A percentile compares a stretch with the other conserved stretches of the same genome.
Conservation (phyloP, 2,329 filamentous ascomycete species). For the Cytospora leucostoma region DNA sequence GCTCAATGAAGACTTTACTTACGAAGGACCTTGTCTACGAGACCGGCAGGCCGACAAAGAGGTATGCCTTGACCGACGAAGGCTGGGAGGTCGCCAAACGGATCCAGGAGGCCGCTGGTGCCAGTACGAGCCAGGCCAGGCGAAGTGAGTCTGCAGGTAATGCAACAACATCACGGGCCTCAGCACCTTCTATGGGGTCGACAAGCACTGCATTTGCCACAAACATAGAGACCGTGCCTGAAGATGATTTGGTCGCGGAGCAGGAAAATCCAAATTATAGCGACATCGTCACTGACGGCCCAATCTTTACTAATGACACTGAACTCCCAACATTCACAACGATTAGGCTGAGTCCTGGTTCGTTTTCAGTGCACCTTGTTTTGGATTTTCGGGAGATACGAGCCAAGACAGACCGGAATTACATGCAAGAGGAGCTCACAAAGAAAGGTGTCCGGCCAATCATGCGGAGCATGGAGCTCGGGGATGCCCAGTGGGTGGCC, state of each 20-base stretch:
- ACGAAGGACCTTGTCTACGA: constrained; percentile 75
- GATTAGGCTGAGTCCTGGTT: constrained; percentile 62
- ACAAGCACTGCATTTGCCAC: neutral
- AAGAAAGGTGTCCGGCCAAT: constrained; percentile 67
- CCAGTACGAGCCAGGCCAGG: constrained; percentile 10
- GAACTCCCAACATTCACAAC: constrained; percentile 55
- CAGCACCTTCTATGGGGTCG: neutral
- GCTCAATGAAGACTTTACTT: constrained; percentile 74
- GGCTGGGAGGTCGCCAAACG: constrained; percentile 73
- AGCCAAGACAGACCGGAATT: constrained; percentile 72
- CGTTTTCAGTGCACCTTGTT: constrained; percentile 72
- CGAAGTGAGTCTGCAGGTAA: neutral
- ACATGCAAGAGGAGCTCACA: constrained; percentile 70
- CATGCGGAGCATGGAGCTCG: constrained; percentile 69
- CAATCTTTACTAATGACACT: constrained; percentile 32
- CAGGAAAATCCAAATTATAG: constrained; percentile 36
- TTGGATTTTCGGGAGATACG: constrained; percentile 76
- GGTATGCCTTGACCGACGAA: constrained; percentile 73
- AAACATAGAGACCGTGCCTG: constrained; percentile 22
- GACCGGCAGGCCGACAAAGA: constrained; percentile 65
- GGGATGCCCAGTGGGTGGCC: constrained; percentile 79
- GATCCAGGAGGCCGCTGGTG: constrained; percentile 52
- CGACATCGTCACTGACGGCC: constrained; percentile 45
- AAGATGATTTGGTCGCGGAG: constrained; percentile 23
- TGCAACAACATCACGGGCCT: neutral